These are phyloP conservation scores for Neocallimastix lanati DNA, from an alignment of 192 early-diverging fungal species.

Conservation along the genomic window DNA sequence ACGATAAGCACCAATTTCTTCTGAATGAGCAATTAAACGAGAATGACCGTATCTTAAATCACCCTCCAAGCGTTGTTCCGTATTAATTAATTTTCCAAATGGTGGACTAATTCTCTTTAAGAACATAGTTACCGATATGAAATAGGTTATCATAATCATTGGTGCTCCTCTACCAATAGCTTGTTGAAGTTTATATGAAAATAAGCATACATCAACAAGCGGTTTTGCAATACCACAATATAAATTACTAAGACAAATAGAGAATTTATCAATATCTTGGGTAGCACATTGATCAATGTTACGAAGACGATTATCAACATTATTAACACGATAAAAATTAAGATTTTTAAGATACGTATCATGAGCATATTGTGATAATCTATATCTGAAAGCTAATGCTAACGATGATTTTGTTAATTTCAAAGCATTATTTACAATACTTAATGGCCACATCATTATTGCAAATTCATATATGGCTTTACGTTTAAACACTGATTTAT, in stretches of 20 bases:
- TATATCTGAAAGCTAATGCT: not conserved
- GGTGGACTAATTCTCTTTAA: constrained; percentile 76
- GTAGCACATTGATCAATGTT: constrained; percentile 71
- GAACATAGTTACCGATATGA: constrained; percentile 59
- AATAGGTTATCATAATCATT: constrained; percentile 76
- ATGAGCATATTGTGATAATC: not conserved
- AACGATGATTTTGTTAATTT: not conserved
- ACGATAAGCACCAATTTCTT: not conserved
- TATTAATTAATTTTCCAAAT: constrained; percentile 86
- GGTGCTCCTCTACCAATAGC: constrained; percentile 53
- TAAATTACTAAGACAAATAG: constrained; percentile 61
- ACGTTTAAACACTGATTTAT: constrained; percentile 35
- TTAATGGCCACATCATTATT: constrained; percentile 24
- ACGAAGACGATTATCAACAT: constrained; percentile 78
- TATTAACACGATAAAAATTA: constrained; percentile 8
- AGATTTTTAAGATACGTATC: not conserved
- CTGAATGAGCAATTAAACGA: constrained; percentile 32
- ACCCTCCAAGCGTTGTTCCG: constrained; percentile 75
- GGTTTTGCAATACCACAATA: constrained; percentile 95
- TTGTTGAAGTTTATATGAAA: constrained; percentile 61
- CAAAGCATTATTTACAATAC: not conserved
- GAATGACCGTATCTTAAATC: constrained; percentile 90
- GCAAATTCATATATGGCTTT: constrained; percentile 46
- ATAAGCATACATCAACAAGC: constrained; percentile 52
- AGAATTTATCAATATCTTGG: constrained; percentile 82